A percentile compares a stretch with the other conserved stretches of the same genome.
These are phyloP conservation scores for Geotrichum histeridarum DNA, from an alignment of 1,139 yeast genomes.

Conservation along the genomic window DNA sequence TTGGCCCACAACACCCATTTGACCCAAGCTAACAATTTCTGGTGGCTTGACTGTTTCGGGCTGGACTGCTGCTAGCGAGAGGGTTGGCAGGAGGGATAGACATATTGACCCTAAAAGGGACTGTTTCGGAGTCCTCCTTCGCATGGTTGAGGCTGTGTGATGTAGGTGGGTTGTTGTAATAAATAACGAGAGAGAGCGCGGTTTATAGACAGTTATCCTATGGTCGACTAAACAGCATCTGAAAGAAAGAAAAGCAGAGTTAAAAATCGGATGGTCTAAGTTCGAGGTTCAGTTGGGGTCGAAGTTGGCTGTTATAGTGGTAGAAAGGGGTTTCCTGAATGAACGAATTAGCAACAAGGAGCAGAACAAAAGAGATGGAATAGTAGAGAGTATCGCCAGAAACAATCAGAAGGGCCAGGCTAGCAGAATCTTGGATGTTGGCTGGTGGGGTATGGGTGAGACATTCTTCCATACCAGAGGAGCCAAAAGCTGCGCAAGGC, in stretches of 20 bases:
- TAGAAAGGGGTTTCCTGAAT: background rate
- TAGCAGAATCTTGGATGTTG: background rate
- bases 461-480: background rate
- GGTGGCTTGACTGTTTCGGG: slow-evolving; percentile 29
- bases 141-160: slow-evolving; percentile 5
- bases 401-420: background rate
- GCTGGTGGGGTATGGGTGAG: background rate
- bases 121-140: slow-evolving; percentile 4
- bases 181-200: background rate
- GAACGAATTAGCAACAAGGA: background rate
- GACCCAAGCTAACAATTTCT: slow-evolving; percentile 33
- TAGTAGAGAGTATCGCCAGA: background rate
- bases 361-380: background rate
- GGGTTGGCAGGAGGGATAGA: slow-evolving; percentile 5
- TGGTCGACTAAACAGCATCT: background rate
- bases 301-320: background rate
- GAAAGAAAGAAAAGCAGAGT: background rate
- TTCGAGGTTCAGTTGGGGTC: background rate
- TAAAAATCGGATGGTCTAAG: background rate
- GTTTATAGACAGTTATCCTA: background rate
- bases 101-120: slow-evolving; percentile 9
- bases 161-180: background rate
- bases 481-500: background rate
- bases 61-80: slow-evolving; percentile 1
- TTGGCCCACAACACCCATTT: slow-evolving; percentile 60